Percentiles rank a stretch among this genome's conserved stretches.
phyloP scores from a whole-genome alignment of 805 yeast species.

The Wickerhamomyces xylosicus region DNA sequence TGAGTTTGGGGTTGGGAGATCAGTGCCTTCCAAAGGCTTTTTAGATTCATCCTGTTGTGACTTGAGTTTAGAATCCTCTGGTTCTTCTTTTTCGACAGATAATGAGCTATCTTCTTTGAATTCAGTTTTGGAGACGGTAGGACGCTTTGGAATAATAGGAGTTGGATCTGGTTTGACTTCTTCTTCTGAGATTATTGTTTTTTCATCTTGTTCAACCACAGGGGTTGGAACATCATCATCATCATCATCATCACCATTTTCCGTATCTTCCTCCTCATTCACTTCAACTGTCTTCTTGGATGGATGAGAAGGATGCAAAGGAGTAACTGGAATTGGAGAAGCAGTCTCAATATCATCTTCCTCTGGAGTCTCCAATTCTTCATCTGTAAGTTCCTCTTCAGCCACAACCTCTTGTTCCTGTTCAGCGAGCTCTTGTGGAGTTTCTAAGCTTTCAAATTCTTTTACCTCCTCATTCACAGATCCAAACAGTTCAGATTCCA shows the following conservation, averaged over 20 bases:
- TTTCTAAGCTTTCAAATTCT: no score
- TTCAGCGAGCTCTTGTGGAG: background rate
- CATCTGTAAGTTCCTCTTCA: background rate
- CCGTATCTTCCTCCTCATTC: constrained; percentile 1
- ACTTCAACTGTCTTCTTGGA: background rate
- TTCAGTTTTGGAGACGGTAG: constrained; percentile 2
- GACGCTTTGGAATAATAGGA: constrained; percentile 6
- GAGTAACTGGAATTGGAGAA: constrained; percentile 3
- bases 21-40: background rate
- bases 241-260: background rate
- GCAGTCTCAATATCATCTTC: background rate
- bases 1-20: background rate
- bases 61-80: background rate
- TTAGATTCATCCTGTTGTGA: no score
- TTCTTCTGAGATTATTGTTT: background rate
- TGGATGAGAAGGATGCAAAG: constrained; percentile 6
- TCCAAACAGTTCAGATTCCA: no score
- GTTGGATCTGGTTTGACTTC: constrained; percentile 1
- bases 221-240: no score
- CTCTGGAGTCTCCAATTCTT: background rate
- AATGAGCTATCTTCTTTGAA: constrained; percentile 1
- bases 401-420: background rate
- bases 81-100: constrained; percentile 1
- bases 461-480: no score
- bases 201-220: background rate